Conservation (phyloP, 129 eudicot genomes). For the Mikania micrantha region DNA sequence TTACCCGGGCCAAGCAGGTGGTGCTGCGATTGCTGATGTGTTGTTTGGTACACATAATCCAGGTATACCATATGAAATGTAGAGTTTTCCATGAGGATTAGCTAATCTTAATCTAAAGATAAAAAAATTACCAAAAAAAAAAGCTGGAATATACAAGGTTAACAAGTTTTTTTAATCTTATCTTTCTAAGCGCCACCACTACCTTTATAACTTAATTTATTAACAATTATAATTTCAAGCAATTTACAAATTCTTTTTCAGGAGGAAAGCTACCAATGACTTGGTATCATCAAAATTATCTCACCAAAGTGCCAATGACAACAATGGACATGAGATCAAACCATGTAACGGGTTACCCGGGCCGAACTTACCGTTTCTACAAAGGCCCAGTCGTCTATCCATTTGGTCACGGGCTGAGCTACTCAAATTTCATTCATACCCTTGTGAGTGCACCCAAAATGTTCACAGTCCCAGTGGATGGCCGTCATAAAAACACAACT, state of each 20-base stretch:
- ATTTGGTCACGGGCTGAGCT: conserved; percentile 80
- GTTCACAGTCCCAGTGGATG: conserved; percentile 54
- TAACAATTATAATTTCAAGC: background rate
- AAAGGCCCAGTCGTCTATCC: conserved; percentile 68
- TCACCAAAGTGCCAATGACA: conserved; percentile 71
- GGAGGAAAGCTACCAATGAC: conserved; percentile 92
- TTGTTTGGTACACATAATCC: conserved; percentile 72
- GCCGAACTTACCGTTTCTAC: conserved; percentile 76
- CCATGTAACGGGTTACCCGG: conserved; percentile 51
- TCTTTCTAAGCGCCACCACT: background rate
- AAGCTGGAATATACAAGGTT: background rate
- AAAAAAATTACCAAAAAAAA: background rate
- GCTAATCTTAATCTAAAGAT: background rate
- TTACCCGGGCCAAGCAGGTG: conserved; percentile 86
- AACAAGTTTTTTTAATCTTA: background rate
- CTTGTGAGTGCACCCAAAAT: conserved; percentile 41
- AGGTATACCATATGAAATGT: conserved; percentile 21
- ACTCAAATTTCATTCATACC: conserved; percentile 54
- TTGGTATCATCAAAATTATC: conserved; percentile 79
- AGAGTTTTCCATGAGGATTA: background rate
- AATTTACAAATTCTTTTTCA: conserved; percentile 8
- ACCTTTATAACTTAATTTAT: background rate
- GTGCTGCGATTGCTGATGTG: conserved; percentile 77
- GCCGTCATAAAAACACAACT: conserved; percentile 46
- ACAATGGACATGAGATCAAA: conserved; percentile 72